Conservation (phyloP, 2,329 filamentous ascomycete species). For the Magnaporthales sp. region DNA sequence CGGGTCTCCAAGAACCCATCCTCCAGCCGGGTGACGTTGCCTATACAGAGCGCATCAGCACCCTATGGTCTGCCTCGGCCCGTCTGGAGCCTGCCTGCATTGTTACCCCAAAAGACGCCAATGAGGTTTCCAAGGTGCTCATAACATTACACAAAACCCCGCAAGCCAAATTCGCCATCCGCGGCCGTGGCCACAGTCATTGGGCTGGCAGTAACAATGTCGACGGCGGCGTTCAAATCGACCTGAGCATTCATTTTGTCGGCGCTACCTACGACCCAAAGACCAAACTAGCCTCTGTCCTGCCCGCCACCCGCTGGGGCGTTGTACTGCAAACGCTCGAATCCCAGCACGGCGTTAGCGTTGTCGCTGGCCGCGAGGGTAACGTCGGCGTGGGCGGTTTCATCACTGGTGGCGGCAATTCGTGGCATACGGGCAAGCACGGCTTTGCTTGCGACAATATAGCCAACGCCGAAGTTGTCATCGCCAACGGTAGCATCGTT, state of each 20-base stretch:
- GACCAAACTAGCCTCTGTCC: constrained; percentile 21
- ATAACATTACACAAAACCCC: constrained; percentile 18
- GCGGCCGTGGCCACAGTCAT: constrained; percentile 26
- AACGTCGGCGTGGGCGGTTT: constrained; percentile 27
- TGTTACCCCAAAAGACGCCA: constrained; percentile 13
- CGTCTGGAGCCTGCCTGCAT: constrained; percentile 6
- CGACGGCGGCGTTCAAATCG: constrained; percentile 26
- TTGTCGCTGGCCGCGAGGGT: constrained; percentile 25
- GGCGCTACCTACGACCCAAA: constrained; percentile 18
- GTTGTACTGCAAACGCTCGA: constrained; percentile 27
- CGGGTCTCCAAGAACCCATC: constrained; percentile 4
- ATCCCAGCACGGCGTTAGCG: constrained; percentile 19
- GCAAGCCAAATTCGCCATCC: constrained; percentile 27
- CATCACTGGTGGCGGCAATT: constrained; percentile 25
- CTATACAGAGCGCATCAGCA: constrained; percentile 10
- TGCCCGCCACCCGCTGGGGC: constrained; percentile 27
- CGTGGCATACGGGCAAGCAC: constrained; percentile 16
- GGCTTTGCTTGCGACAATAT: constrained; percentile 30
- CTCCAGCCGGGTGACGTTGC: background rate
- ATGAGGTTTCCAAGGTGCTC: constrained; percentile 27
- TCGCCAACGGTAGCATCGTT: constrained; percentile 26
- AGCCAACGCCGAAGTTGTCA: constrained; percentile 28
- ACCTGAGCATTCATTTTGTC: constrained; percentile 23
- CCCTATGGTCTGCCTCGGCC: constrained; percentile 9
- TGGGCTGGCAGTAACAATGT: constrained; percentile 25